A percentile compares a stretch with the other conserved stretches of the same genome.
Evolutionary conservation across 257 asterid genomes (phyloP).

Genomic region (Rhazya stricta): DNA sequence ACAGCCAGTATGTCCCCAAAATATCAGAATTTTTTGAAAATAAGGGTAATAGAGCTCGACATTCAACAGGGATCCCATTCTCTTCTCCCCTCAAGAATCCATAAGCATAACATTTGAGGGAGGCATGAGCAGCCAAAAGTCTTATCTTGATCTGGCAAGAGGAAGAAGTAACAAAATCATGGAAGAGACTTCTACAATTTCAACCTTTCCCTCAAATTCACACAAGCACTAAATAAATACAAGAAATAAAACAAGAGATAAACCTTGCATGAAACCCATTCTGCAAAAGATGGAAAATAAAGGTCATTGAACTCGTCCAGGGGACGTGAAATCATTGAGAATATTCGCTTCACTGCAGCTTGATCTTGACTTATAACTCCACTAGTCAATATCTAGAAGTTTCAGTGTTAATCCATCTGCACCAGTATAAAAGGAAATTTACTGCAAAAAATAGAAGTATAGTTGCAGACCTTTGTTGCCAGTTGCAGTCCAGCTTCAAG

Average conservation of each 20-base stretch:
- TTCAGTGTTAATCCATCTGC: conserved; percentile 24
- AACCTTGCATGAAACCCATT: conserved; percentile 99
- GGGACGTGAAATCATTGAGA: conserved; percentile 92
- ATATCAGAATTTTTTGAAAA: conserved; percentile 74
- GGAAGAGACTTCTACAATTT: neutral
- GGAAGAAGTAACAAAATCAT: conserved; percentile 20
- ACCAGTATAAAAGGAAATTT: conserved; percentile 18
- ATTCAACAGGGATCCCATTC: conserved; percentile 65
- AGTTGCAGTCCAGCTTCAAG: conserved; percentile 94
- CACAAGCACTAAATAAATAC: neutral
- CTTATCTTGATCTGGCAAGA: conserved; percentile 81
- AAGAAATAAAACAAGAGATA: neutral
- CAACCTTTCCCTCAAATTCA: neutral
- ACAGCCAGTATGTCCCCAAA: conserved; percentile 82
- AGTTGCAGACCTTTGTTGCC: conserved; percentile 71
- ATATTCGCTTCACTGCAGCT: conserved; percentile 88
- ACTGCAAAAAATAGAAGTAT: conserved; percentile 3
- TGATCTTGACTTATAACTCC: conserved; percentile 94
- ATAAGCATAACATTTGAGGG: conserved; percentile 84
- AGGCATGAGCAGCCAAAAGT: conserved; percentile 94
- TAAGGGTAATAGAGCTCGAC: conserved; percentile 70
- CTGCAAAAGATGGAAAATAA: conserved; percentile 96
- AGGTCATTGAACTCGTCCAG: conserved; percentile 84
- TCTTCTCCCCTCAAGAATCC: conserved; percentile 66
- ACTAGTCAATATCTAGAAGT: conserved; percentile 86